Evolutionary conservation across 306 rosid genomes (phyloP).

Genomic region (Trifolium fragiferum): DNA sequence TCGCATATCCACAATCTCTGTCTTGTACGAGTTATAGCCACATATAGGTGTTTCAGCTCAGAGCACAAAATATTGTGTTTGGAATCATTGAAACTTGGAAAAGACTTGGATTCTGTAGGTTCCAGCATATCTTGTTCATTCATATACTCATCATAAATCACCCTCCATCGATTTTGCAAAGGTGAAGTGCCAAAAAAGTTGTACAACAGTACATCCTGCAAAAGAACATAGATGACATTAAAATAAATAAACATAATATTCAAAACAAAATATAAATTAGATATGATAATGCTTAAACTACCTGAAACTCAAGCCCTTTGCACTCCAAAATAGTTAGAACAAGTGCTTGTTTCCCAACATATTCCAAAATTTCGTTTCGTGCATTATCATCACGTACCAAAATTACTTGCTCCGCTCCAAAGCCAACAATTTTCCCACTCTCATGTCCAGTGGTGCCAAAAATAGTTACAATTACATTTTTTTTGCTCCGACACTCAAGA

Average conservation of each 20-base stretch:
- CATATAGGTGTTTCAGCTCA: constrained; percentile 73
- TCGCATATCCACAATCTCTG: constrained; percentile 82
- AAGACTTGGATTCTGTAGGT: constrained; percentile 25
- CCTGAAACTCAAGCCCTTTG: constrained; percentile 92
- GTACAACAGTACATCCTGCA: constrained; percentile 73
- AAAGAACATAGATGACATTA: not conserved
- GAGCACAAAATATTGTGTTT: constrained; percentile 74
- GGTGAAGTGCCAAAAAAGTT: constrained; percentile 75
- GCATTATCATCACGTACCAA: constrained; percentile 72
- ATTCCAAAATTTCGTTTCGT: constrained; percentile 48
- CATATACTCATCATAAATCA: constrained; percentile 69
- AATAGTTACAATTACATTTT: constrained; percentile 67
- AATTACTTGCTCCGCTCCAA: constrained; percentile 85
- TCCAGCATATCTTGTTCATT: constrained; percentile 62
- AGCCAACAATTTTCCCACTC: constrained; percentile 60
- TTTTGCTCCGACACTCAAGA: constrained; percentile 56
- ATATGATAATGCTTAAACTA: constrained; percentile 6
- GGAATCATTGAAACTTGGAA: constrained; percentile 53
- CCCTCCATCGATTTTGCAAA: constrained; percentile 67
- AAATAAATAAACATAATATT: not conserved
- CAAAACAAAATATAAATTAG: not conserved
- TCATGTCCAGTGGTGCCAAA: constrained; percentile 62
- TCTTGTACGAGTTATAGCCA: constrained; percentile 76
- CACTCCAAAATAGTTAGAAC: constrained; percentile 75
- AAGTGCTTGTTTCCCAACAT: constrained; percentile 79